Evolutionary conservation across 78 protist species (phyloP), one percentile per base, ranked within the genome.

Genomic region (Dictyostelium citrinum): DNA sequence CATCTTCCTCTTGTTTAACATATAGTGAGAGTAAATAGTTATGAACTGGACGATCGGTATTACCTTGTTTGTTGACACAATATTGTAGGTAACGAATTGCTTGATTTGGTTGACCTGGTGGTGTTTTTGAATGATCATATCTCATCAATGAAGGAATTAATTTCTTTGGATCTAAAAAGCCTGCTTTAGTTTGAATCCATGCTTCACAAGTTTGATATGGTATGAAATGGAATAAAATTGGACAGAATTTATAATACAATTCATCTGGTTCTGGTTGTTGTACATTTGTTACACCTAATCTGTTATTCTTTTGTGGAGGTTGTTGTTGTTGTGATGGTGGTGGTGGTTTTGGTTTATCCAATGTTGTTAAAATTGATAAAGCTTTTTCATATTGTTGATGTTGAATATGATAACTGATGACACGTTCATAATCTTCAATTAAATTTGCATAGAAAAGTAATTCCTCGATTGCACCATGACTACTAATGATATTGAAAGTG

Each of bases 111-210:
- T 81, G 71, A 61, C 46, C 80, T 37, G 80, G 78, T 27, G 76
- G 64, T 74, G 81, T 75, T 58, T 91, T 91, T 14, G 60, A 10
- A 33, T 58, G 95, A 76, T 95, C 90, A 41, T 98, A 98, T 24
- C 97, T 55, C 97, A 98, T 97, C 9, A 98, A 91, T 16, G 99
- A 98, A 4, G 99, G 99, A 14, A 98, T 64, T 27, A 98, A 82
- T 14, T 81, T 45, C 22, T 93, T 11, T 14, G 99, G 98, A n/a
- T 96, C 84, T 8, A 97, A 41, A 20, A 71, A 45, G 2, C 58
- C 22, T 24, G 8, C 9, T 27, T 20, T 60, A 1, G 83, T 35
- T 43, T 58, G 83, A 55, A 95, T 96, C 96, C 96, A 97, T 1
- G 84, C 94, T 35, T 95, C 84, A 58, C 97, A 96, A 27, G 96